Conservation (phyloP, 768 basidiomycete genomes). For the Lepiota venenata region DNA sequence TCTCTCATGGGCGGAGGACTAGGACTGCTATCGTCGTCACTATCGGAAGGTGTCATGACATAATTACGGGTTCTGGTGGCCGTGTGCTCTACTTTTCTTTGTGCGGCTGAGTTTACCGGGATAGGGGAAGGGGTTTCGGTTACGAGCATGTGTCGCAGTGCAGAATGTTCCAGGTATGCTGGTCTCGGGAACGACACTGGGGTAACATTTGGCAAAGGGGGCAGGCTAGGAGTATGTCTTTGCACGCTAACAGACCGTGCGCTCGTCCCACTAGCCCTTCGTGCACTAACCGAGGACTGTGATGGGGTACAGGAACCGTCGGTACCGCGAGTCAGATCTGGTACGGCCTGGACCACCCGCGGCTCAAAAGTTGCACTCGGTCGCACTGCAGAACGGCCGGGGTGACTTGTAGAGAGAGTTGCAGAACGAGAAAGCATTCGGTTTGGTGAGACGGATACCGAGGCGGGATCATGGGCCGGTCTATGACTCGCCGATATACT, state of each 20-base stretch:
- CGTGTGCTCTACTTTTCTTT: slow-evolving; percentile 33
- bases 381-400: slow-evolving; percentile 23
- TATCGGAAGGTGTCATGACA: slow-evolving; percentile 47
- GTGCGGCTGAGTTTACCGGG: slow-evolving; percentile 24
- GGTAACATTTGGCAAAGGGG: slow-evolving; percentile 25
- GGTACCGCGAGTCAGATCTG: slow-evolving; percentile 31
- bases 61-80: slow-evolving; percentile 20
- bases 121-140: slow-evolving; percentile 41
- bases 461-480: slow-evolving; percentile 4
- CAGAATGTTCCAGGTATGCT: slow-evolving; percentile 73
- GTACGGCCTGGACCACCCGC: slow-evolving; percentile 60
- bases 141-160: slow-evolving; percentile 66
- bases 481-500: slow-evolving; percentile 9
- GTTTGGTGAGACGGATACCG: slow-evolving; percentile 28
- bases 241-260: slow-evolving; percentile 16
- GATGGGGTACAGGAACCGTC: slow-evolving; percentile 42
- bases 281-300: slow-evolving; percentile 25
- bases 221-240: slow-evolving; percentile 25
- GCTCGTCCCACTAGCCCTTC: slow-evolving; percentile 20
- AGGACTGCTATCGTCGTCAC: slow-evolving; percentile 62
- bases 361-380: slow-evolving; percentile 49
- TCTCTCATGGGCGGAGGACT: slow-evolving; percentile 37
- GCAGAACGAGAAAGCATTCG: slow-evolving; percentile 39
- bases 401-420: slow-evolving; percentile 23
- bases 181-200: slow-evolving; percentile 56